These are phyloP conservation scores for Metahyphopichia silvanorum DNA, from an alignment of 805 yeast genomes.

Conservation along the genomic window DNA sequence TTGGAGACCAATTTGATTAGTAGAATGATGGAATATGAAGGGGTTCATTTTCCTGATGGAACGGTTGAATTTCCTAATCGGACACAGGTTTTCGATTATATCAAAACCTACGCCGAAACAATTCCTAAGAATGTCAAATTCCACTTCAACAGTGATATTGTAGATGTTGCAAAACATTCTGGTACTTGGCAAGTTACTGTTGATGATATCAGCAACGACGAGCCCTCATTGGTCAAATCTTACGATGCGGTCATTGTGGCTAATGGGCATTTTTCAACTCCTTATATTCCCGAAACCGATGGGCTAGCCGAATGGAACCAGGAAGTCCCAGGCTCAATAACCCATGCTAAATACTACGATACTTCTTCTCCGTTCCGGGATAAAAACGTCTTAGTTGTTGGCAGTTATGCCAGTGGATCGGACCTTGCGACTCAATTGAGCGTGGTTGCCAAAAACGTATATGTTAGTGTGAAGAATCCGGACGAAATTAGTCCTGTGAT, in stretches of 20 bases:
- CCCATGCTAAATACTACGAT: constrained; percentile 32
- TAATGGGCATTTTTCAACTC: constrained; percentile 36
- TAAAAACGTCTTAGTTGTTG: constrained; percentile 60
- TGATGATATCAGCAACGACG: constrained; percentile 5
- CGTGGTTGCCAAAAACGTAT: constrained; percentile 24
- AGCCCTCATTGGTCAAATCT: constrained; percentile 3
- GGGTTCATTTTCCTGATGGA: constrained; percentile 12
- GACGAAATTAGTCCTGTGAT: constrained; percentile 46
- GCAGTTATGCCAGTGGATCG: constrained; percentile 74
- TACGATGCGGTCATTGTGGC: constrained; percentile 40
- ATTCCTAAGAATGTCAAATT: constrained; percentile 9
- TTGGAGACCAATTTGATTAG: constrained; percentile 70
- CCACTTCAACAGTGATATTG: constrained; percentile 13
- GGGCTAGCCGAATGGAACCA: constrained; percentile 30
- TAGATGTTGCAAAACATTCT: constrained; percentile 7
- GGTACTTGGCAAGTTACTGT: constrained; percentile 12
- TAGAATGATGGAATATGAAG: constrained; percentile 56
- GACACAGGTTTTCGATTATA: constrained; percentile 57
- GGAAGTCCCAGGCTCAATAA: constrained; percentile 19
- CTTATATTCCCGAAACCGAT: constrained; percentile 29
- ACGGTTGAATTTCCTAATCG: constrained; percentile 58
- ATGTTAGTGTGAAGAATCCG: constrained; percentile 24
- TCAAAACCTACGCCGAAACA: constrained; percentile 48
- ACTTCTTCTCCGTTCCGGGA: constrained; percentile 23
- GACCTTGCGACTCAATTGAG: constrained; percentile 68